phyloP scores from a whole-genome alignment of 2,329 filamentous ascomycete species.

The Periconia macrospinosa region DNA sequence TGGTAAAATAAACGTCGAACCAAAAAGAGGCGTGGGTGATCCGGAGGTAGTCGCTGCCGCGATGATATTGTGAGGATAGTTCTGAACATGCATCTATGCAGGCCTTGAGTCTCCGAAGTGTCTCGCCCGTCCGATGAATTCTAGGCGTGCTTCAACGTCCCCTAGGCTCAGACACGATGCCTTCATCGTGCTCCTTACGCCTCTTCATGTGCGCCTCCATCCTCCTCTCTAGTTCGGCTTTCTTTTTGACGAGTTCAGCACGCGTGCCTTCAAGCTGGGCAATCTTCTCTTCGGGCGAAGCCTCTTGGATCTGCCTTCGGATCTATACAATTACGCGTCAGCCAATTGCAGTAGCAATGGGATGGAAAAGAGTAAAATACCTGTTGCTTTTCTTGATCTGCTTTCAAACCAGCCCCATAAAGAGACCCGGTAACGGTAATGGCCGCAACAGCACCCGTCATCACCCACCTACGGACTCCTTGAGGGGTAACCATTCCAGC shows the following conservation, averaged over 20 bases:
- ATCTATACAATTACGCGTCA: constrained; percentile 38
- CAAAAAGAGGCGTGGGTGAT: not conserved
- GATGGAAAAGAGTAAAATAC: constrained; percentile 40
- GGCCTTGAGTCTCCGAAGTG: not conserved
- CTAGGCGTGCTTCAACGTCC: not conserved
- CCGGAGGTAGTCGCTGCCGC: not conserved
- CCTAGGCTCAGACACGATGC: not conserved
- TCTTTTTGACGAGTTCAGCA: constrained; percentile 54
- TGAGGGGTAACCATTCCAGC: constrained; percentile 26
- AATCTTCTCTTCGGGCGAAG: constrained; percentile 58
- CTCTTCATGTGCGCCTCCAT: not conserved
- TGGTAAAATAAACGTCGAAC: too few relatives aligned
- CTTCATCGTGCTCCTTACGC: not conserved
- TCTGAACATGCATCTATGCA: not conserved
- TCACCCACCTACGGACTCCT: constrained; percentile 51
- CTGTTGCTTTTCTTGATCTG: constrained; percentile 53
- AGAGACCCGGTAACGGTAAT: constrained; percentile 61
- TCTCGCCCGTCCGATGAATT: not conserved
- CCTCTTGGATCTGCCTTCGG: constrained; percentile 51
- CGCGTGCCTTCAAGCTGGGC: constrained; percentile 55
- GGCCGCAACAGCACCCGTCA: constrained; percentile 58
- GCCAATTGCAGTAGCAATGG: not conserved
- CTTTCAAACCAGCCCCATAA: constrained; percentile 64
- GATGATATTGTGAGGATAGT: not conserved
- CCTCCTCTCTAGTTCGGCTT: constrained; percentile 51